Evolutionary conservation across 2,329 filamentous ascomycete genomes (phyloP).

Genomic region (Alternaria sp.): DNA sequence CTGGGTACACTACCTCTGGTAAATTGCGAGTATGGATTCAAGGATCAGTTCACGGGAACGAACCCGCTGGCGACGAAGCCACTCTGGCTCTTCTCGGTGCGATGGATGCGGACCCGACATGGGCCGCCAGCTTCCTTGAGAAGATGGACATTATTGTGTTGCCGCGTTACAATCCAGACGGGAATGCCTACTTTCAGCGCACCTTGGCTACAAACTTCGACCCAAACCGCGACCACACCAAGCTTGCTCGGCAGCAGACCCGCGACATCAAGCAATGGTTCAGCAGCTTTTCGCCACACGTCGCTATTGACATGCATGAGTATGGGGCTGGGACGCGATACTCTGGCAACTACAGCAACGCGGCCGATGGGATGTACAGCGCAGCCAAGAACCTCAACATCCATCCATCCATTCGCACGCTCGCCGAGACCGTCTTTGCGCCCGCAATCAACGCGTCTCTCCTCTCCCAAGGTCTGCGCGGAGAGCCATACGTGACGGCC

Average conservation of each 20-base stretch:
- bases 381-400: conserved; percentile 49
- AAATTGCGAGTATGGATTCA: conserved; percentile 49
- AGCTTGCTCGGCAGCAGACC: conserved; percentile 44
- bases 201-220: conserved; percentile 46
- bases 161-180: conserved; percentile 48
- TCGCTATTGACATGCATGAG: conserved; percentile 49
- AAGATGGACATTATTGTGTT: conserved; percentile 44
- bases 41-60: conserved; percentile 47
- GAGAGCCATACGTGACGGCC: conserved; percentile 45
- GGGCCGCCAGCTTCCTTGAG: conserved; percentile 39
- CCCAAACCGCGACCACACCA: conserved; percentile 47
- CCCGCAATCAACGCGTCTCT: conserved; percentile 41
- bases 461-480: conserved; percentile 33
- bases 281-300: conserved; percentile 39
- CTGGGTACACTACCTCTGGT: conserved; percentile 4
- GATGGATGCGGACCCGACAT: conserved; percentile 41
- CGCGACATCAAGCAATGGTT: conserved; percentile 44
- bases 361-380: conserved; percentile 45
- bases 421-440: conserved; percentile 44
- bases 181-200: conserved; percentile 47
- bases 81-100: conserved; percentile 45
- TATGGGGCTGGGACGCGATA: conserved; percentile 38
- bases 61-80: conserved; percentile 48
- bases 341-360: conserved; percentile 39
- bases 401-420: conserved; percentile 38